phyloP scores from a whole-genome alignment of 176 grass and related monocot species.

The Echinochloa phyllopogon region DNA sequence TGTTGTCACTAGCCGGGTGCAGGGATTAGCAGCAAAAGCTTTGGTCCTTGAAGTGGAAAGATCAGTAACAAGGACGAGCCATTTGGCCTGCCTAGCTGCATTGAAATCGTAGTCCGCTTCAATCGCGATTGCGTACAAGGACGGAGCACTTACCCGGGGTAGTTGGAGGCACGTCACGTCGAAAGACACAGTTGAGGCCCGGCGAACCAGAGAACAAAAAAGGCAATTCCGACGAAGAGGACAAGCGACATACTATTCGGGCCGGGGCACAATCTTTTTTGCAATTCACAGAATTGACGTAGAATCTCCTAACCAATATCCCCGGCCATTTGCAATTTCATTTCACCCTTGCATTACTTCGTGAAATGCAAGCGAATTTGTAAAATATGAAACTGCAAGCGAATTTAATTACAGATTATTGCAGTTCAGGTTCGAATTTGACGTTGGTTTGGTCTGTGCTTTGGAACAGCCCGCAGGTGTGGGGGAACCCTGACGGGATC shows the following conservation, averaged over 20 bases:
- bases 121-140: slow-evolving; percentile 36
- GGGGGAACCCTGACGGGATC: slow-evolving; percentile 75
- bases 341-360: too few species aligned
- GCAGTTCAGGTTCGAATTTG: background rate
- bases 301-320: background rate
- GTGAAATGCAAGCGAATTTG: too few species aligned
- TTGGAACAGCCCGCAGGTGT: slow-evolving; percentile 62
- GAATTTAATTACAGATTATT: background rate
- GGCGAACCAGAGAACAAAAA: background rate
- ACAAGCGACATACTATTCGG: background rate
- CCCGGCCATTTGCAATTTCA: background rate
- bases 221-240: background rate
- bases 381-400: too few species aligned
- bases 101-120: background rate
- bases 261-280: too few species aligned
- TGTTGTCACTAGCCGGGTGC: background rate
- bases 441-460: background rate
- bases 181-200: slow-evolving; percentile 10
- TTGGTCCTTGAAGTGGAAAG: background rate
- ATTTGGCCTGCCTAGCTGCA: background rate
- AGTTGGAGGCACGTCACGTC: slow-evolving; percentile 38
- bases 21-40: background rate
- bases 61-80: background rate
- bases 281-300: background rate
- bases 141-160: background rate